phyloP scores from a whole-genome alignment of 352 stramenopile genomes.

The Globisporangium echinulatum region DNA sequence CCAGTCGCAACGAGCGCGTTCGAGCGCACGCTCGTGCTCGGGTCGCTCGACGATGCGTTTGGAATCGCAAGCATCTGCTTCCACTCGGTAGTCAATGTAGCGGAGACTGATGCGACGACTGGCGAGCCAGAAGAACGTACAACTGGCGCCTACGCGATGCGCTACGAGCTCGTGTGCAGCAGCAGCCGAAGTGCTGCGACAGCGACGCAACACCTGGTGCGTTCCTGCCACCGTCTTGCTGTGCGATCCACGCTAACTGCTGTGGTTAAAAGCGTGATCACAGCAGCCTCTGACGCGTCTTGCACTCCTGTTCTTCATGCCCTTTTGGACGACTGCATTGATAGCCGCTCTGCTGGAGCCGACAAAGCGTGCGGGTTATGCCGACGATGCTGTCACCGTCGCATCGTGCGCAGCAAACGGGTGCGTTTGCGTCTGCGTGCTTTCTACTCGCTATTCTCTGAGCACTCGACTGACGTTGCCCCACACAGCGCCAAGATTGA shows the following conservation, averaged over 20 bases:
- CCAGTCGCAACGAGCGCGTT: neutral
- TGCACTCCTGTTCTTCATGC: no score
- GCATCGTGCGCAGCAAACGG: slow-evolving; percentile 10
- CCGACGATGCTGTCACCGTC: slow-evolving; percentile 19
- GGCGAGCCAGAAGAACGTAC: neutral
- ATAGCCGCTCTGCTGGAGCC: slow-evolving; percentile 46
- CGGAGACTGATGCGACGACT: neutral
- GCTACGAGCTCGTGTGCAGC: slow-evolving; percentile 25
- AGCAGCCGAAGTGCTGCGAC: slow-evolving; percentile 2
- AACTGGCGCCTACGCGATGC: neutral
- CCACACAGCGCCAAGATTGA: slow-evolving; percentile 17
- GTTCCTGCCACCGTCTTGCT: neutral
- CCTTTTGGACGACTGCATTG: neutral
- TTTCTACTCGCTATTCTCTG: neutral
- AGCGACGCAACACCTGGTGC: slow-evolving; percentile 24
- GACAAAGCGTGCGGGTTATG: slow-evolving; percentile 7
- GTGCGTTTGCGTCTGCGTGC: neutral
- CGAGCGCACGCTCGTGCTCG: slow-evolving; percentile 5
- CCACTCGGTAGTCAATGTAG: slow-evolving; percentile 10
- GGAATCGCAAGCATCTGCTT: slow-evolving; percentile 21
- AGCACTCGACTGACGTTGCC: neutral
- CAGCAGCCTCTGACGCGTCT: no score
- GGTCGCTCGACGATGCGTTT: slow-evolving; percentile 7
- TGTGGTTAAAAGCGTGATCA: no score
- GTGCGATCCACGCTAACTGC: no score